A percentile compares a stretch with the other conserved stretches of the same genome.
Evolutionary conservation across 202 grass and related monocot genomes (phyloP).

Genomic region (Carex arenaria): DNA sequence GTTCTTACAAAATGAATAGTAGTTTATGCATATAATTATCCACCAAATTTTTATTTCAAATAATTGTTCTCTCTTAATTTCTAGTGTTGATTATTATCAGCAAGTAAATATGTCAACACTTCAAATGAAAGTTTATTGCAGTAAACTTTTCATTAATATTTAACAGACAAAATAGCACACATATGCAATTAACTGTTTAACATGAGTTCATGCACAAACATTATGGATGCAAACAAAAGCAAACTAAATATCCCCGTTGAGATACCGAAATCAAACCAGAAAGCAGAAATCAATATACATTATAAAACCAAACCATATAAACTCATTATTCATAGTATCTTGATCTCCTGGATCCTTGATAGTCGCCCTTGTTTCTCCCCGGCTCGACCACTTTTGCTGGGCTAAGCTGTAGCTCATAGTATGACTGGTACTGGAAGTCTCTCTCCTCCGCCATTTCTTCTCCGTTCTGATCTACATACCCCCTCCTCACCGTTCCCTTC

Average conservation of each 20-base stretch:
- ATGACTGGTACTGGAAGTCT: not conserved
- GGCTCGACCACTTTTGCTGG: not conserved
- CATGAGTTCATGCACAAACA: not conserved
- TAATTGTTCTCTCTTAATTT: not conserved
- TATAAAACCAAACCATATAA: not conserved
- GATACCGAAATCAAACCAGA: not conserved
- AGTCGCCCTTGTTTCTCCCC: not conserved
- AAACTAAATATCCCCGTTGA: not conserved
- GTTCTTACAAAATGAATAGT: not conserved
- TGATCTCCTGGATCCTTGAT: not conserved
- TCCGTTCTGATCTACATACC: not conserved
- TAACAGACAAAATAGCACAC: not conserved
- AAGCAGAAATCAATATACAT: not conserved
- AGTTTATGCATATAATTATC: not conserved
- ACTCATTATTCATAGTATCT: not conserved
- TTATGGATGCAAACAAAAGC: not conserved
- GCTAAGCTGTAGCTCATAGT: not conserved
- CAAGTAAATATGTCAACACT: not conserved
- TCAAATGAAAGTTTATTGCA: not conserved
- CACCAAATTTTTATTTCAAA: not conserved
- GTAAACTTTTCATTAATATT: not conserved
- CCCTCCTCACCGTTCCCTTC: conserved; percentile 1
- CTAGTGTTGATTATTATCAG: not conserved
- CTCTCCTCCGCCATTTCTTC: conserved; percentile 8
- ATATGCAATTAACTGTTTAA: not conserved